A percentile compares a stretch with the other conserved stretches of the same genome.
phyloP scores from a whole-genome alignment of 2,329 filamentous ascomycete species.

The Sporothrix variecibatus region DNA sequence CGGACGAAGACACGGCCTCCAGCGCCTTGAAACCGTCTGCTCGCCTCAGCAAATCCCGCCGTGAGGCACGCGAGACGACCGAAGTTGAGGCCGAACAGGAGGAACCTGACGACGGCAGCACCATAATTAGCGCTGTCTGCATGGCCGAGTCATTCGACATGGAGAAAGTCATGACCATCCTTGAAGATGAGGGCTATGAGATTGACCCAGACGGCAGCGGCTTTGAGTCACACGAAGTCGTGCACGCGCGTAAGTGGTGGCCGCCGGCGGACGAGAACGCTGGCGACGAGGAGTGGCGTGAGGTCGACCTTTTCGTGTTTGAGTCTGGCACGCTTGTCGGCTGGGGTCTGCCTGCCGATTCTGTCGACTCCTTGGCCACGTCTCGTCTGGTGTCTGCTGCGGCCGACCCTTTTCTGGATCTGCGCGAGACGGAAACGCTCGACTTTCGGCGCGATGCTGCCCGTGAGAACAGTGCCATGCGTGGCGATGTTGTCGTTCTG shows the following conservation, averaged over 20 bases:
- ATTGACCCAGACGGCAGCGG: slow-evolving; percentile 63
- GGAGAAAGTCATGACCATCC: slow-evolving; percentile 58
- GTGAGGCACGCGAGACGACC: not conserved
- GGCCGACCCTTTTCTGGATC: slow-evolving; percentile 67
- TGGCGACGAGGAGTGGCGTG: slow-evolving; percentile 45
- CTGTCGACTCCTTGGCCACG: slow-evolving; percentile 69
- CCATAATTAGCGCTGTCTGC: slow-evolving; percentile 60
- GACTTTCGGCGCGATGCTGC: slow-evolving; percentile 78
- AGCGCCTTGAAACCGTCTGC: not conserved
- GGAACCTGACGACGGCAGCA: slow-evolving; percentile 38
- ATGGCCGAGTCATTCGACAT: slow-evolving; percentile 66
- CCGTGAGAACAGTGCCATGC: slow-evolving; percentile 73
- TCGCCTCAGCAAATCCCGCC: not conserved
- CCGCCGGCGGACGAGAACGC: slow-evolving; percentile 44
- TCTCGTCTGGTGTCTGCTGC: slow-evolving; percentile 75
- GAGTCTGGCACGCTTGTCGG: slow-evolving; percentile 91
- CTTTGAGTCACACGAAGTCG: slow-evolving; percentile 63
- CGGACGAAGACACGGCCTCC: slow-evolving; percentile 23
- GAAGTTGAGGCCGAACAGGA: slow-evolving; percentile 23
- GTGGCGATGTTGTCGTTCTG: slow-evolving; percentile 87
- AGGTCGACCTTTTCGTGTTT: slow-evolving; percentile 92
- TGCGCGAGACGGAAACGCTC: slow-evolving; percentile 83
- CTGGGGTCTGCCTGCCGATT: slow-evolving; percentile 80
- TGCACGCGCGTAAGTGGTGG: slow-evolving; percentile 56
- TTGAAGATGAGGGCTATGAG: slow-evolving; percentile 60